Conservation (phyloP, 805 yeast species). For the Ogataea zsoltii region DNA sequence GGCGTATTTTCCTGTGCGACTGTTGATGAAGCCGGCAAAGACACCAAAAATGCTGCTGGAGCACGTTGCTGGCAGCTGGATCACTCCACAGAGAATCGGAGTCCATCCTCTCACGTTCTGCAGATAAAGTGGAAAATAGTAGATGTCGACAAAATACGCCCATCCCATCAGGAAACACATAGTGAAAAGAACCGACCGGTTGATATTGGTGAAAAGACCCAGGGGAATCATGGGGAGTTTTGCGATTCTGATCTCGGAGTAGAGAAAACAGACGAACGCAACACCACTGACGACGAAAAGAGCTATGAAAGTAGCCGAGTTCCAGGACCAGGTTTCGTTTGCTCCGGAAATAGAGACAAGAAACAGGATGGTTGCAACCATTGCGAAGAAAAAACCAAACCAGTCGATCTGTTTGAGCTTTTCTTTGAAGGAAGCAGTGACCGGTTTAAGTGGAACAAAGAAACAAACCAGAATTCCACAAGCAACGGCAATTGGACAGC, state of each 20-base stretch:
- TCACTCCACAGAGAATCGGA: slow-evolving; percentile 41
- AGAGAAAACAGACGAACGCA: slow-evolving; percentile 40
- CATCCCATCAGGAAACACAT: slow-evolving; percentile 47
- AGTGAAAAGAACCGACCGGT: slow-evolving; percentile 34
- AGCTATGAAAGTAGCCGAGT: slow-evolving; percentile 26
- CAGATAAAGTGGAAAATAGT: slow-evolving; percentile 47
- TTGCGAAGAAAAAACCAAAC: slow-evolving; percentile 24
- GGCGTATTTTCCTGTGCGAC: slow-evolving; percentile 42
- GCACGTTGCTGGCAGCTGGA: slow-evolving; percentile 42
- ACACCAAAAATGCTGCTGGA: slow-evolving; percentile 37
- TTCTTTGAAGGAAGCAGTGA: slow-evolving; percentile 34
- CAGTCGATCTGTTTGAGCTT: slow-evolving; percentile 50
- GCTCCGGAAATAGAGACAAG: slow-evolving; percentile 60
- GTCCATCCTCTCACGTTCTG: slow-evolving; percentile 43
- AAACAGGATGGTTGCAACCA: slow-evolving; percentile 48
- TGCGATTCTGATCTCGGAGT: slow-evolving; percentile 46
- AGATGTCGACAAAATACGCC: slow-evolving; percentile 45
- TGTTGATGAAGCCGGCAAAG: slow-evolving; percentile 43
- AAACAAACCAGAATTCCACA: slow-evolving; percentile 19
- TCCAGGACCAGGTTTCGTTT: slow-evolving; percentile 57
- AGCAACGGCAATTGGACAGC: slow-evolving; percentile 39
- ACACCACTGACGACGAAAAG: slow-evolving; percentile 42
- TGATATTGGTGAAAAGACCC: slow-evolving; percentile 36
- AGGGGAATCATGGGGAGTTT: slow-evolving; percentile 53
- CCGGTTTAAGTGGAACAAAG: slow-evolving; percentile 34